Percentiles rank a stretch among this genome's conserved stretches.
Evolutionary conservation across 495 filamentous ascomycete genomes (phyloP).

Genomic region (Aspergillus bridgeri): DNA sequence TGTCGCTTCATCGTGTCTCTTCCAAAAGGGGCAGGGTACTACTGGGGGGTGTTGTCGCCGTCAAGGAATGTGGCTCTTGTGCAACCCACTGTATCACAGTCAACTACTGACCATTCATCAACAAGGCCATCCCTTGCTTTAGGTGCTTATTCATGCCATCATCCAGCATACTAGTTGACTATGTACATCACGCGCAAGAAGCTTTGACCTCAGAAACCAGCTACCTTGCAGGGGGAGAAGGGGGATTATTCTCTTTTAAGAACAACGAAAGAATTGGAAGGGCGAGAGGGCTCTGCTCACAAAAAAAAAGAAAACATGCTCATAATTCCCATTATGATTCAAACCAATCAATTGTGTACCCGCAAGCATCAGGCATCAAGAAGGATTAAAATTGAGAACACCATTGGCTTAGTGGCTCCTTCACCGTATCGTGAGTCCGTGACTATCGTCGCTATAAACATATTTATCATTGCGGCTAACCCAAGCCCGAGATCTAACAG

Average conservation of each 20-base stretch:
- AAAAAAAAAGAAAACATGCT: background rate
- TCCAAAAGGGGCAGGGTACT: background rate
- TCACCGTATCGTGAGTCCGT: too few relatives aligned
- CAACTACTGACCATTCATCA: background rate
- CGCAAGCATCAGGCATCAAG: background rate
- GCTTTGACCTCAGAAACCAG: background rate
- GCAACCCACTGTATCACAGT: background rate
- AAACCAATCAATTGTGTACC: background rate
- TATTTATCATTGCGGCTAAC: background rate
- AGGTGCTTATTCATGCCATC: conserved; percentile 8
- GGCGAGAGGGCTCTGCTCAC: background rate
- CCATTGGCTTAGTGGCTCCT: background rate
- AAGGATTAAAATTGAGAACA: background rate
- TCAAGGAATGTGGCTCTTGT: background rate
- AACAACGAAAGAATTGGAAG: background rate
- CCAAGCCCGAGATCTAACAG: conserved; percentile 1
- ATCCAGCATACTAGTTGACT: conserved; percentile 1
- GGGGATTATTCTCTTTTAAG: background rate
- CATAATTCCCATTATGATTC: background rate
- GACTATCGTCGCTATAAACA: background rate
- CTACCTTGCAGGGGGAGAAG: background rate
- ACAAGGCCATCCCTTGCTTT: conserved; percentile 23
- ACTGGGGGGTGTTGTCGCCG: background rate
- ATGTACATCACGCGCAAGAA: conserved; percentile 3
- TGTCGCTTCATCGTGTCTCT: background rate